Evolutionary conservation across 2,329 filamentous ascomycete genomes (phyloP), one percentile per base, ranked within the genome.

Genomic region (Penicillium sp.): DNA sequence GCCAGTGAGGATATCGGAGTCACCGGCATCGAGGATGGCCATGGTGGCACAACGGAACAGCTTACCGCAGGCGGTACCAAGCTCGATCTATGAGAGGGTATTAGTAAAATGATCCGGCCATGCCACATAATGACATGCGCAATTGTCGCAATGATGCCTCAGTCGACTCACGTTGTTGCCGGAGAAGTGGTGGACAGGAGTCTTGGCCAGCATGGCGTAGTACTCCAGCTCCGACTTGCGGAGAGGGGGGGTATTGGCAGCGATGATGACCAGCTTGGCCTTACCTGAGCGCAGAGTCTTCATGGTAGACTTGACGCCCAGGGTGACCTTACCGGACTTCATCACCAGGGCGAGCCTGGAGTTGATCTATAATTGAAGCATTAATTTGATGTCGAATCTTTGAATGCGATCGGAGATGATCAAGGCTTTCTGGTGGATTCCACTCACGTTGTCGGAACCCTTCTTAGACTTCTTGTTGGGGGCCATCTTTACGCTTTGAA

Each of bases 41-140:
- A 99, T 96, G 82, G 93, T 97, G 72, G 92, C 94, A 89, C 92
- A 96, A 74, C 93, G 88, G 90, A 96, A 99, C 79, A 98, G 90
- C 87, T 98, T 98, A 86, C 95, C 95, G 84, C 93, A 97, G 73
- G 93, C 93, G 78, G 93, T 98, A 78, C 95, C 95, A 71, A 99
- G 87, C 85, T 98, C 95, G 79, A 98, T 97, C 93, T 98, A 80
- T 80, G 76, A 46, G 37, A 40, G 65, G 67, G 73, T 76, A 85
- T 89, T 83, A 89, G 87, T 86, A 70, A 35, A 80, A 64, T 65
- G 65, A 66, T 61, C 38, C 7, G 7, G 3, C 14, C 26, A 19
- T 1, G 28, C 16, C 33, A 5, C 10, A 10, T 13, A 42, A 33
- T 52, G n/a, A n/a, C 25, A 52, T 28, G 33, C 16, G 37, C n/a